Conservation (phyloP, 805 yeast genomes). For the Metschnikowia gelsemii region DNA sequence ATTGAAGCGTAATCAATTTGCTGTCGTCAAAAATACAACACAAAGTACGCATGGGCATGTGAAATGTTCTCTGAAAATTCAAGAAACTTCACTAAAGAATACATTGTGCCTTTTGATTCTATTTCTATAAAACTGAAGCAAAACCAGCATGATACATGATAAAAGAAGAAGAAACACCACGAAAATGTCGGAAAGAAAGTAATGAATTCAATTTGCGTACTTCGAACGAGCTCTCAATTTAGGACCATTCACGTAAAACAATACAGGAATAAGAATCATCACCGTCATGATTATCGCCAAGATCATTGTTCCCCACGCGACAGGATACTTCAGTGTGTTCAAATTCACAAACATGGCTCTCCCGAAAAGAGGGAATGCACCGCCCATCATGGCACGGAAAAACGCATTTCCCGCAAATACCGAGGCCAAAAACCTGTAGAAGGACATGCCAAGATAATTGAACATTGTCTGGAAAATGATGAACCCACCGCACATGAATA, state of each 20-base stretch:
- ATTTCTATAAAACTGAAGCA: no score
- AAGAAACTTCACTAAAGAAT: no score
- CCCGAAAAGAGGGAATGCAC: constrained; percentile 66
- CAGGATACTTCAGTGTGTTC: constrained; percentile 50
- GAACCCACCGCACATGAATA: constrained; percentile 31
- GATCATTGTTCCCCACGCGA: constrained; percentile 57
- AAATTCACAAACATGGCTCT: constrained; percentile 54
- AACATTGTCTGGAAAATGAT: constrained; percentile 52
- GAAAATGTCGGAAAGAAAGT: no score
- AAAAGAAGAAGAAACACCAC: no score
- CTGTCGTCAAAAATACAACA: no score
- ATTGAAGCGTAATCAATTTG: no score
- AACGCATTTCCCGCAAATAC: constrained; percentile 59
- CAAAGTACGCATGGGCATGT: no score
- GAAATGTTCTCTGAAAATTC: no score
- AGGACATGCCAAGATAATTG: constrained; percentile 49
- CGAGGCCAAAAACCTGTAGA: constrained; percentile 52
- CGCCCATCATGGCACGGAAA: constrained; percentile 51
- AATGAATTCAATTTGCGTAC: constrained; percentile 10
- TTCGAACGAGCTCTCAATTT: constrained; percentile 18
- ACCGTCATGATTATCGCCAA: constrained; percentile 10
- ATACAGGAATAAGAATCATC: constrained; percentile 11
- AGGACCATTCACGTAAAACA: constrained; percentile 14
- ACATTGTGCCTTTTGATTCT: no score
- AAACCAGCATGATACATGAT: no score